Evolutionary conservation across 2,329 filamentous ascomycete genomes (phyloP), one percentile per base, ranked within the genome.

Genomic region (Aaosphaeria arxii): DNA sequence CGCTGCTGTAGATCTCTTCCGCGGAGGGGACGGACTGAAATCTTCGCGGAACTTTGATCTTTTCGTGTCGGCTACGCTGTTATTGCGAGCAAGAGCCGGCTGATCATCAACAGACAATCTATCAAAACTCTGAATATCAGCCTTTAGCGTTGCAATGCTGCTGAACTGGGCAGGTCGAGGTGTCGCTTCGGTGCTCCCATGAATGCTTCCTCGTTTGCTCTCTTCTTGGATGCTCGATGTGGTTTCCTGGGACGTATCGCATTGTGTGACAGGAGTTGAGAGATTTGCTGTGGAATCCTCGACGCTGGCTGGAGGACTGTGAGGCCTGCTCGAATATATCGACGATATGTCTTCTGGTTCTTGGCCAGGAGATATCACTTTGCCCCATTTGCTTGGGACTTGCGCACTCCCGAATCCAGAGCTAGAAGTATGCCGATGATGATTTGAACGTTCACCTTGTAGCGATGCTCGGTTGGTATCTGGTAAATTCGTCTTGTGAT

Each of bases 291-390:
- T 53, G 42, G 60, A 62, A 7, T 52, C 61, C 46, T 51, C 55
- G 45, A 56, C 59, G 45, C 64, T 69, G 7, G 63, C 64, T 11
- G 53, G 60, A n/a, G 64, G 63, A 44, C 70, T 72, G 7, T 71
- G 55, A 35, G 70, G 63, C 54, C 72, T 53, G 30, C 64, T 66
- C 1, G 69, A 71, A 40, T 74, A 75, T 13, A 73, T 58, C 0
- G 72, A 75, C 0, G 72, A 74, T 2, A 57, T 44, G 13, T 53
- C 53, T 33, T 32, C 5, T 11, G 7, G 9, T 7, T 49, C 46
- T 11, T 46, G 45, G 29, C 52, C 40, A 39, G 56, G 50, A n/a
- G 50, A 32, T 5, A 71, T 31, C 4, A 72, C 65, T 30, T 57
- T 66, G 4, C 69, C 71, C 71, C 71, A 73, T 43, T 49, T 59